Conservation (phyloP, 192 early-diverging fungal species). For the Dispira parvispora region DNA sequence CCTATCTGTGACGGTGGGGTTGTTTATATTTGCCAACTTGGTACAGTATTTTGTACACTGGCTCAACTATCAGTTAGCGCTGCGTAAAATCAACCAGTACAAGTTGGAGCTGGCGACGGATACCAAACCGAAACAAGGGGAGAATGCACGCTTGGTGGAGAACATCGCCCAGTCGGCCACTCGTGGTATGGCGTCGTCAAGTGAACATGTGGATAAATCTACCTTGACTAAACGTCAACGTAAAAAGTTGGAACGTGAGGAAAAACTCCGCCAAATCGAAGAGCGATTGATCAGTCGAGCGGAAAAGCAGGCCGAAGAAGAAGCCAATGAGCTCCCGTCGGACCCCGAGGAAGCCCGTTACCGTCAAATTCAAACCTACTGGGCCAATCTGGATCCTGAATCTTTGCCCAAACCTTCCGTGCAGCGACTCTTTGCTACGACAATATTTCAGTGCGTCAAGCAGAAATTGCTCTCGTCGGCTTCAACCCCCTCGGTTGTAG, state of each 20-base stretch:
- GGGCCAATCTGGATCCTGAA: conserved; percentile 3
- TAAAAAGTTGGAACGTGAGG: conserved; percentile 9
- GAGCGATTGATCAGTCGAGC: background rate
- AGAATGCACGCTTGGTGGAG: background rate
- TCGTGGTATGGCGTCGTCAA: background rate
- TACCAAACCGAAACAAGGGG: background rate
- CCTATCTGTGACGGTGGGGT: conserved; percentile 31
- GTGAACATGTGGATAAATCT: background rate
- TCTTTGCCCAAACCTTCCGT: background rate
- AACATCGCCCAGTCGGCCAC: background rate
- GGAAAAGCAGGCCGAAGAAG: background rate
- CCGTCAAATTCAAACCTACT: background rate
- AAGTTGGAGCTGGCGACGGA: background rate
- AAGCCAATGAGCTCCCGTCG: background rate
- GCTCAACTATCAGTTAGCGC: conserved; percentile 24
- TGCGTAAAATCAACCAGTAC: conserved; percentile 5
- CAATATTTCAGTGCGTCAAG: background rate
- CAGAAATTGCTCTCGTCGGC: too few relatives aligned
- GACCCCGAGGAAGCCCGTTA: conserved; percentile 10
- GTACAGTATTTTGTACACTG: conserved; percentile 49
- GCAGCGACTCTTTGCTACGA: background rate
- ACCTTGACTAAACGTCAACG: background rate
- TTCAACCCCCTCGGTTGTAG: too few relatives aligned
- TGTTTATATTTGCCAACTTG: conserved; percentile 31
- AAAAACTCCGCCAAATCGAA: background rate